Evolutionary conservation across 2,329 filamentous ascomycete genomes (phyloP).

Genomic region (Epichloe glyceriae): DNA sequence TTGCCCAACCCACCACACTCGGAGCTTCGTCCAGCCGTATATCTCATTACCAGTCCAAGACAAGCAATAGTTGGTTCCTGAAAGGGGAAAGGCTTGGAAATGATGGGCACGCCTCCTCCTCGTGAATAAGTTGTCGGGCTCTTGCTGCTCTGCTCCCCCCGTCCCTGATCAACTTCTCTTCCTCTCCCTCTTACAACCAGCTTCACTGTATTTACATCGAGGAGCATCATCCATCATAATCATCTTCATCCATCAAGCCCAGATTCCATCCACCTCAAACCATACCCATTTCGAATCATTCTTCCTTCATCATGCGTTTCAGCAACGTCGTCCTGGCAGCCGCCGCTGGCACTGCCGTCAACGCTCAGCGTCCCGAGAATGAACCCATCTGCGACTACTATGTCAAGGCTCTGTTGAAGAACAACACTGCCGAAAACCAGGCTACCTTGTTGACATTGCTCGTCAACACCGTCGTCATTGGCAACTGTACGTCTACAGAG

Average conservation of each 20-base stretch:
- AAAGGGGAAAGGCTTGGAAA: neutral
- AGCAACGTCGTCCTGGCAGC: conserved; percentile 11
- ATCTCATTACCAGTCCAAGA: neutral
- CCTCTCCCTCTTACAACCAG: neutral
- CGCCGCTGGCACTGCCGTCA: conserved; percentile 10
- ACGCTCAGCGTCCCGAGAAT: conserved; percentile 34
- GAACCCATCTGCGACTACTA: conserved; percentile 51
- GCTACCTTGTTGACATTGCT: conserved; percentile 40
- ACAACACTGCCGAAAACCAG: conserved; percentile 48
- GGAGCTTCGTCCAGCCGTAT: neutral
- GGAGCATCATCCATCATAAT: neutral
- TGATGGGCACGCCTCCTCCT: neutral
- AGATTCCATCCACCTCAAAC: neutral
- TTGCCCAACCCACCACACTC: neutral
- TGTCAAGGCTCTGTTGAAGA: conserved; percentile 42
- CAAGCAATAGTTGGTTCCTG: neutral
- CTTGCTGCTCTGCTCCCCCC: neutral
- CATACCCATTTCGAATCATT: neutral
- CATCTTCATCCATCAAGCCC: too few relatives aligned
- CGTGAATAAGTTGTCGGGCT: neutral
- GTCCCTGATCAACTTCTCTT: neutral
- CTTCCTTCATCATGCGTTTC: conserved; percentile 13
- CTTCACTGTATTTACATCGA: neutral
- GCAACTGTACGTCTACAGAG: conserved; percentile 32
- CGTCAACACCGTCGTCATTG: conserved; percentile 51